Evolutionary conservation across 2,329 filamentous ascomycete genomes (phyloP), one percentile per base, ranked within the genome.

Genomic region (Gaeumannomyces sp.): DNA sequence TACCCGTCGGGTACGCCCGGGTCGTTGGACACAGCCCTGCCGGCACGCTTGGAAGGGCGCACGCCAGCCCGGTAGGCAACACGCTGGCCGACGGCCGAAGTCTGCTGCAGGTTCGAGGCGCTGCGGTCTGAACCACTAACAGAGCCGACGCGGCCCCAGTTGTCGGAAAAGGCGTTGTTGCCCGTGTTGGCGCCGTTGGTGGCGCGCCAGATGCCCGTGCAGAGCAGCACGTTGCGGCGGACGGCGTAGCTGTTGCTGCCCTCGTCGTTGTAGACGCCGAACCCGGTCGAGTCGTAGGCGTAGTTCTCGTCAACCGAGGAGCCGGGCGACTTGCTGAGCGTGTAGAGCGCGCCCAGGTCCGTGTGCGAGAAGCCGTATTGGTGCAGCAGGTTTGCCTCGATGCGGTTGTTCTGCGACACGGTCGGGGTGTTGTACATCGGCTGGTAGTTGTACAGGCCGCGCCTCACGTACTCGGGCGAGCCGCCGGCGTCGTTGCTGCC

Each of bases 311-410:
- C 61, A 19, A 65, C n/a, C 19, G 31, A 33, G 11, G 66, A 64
- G 19, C 58, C 61, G 13, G 64, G 62, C 22, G 33, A 58, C 31
- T 14, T 61, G 19, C 63, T 64, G 19, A 67, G 64, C 28, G 66
- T 67, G 66, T 67, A 67, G 8, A 66, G 28, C 8, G 58, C 66
- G 58, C 66, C 66, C 29, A 67, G 66, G 59, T 67, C 66, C 16
- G 64, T 66, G 63, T 66, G 66, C 29, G 35, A 56, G 58, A 60
- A 50, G 19, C 66, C 66, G 57, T 64, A 65, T 19, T 65, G 28
- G 60, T 64, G 62, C 33, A 66, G 29, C 57, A 66, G 58, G 65
- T 67, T 67, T 8, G 38, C 60, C 19, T 60, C 56, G 62, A 67
- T 53, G 60, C 16, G 22, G 58, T 66, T 66, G 63, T 67, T 64